Percentiles rank a stretch among this genome's conserved stretches.
phyloP scores from a whole-genome alignment of 768 basidiomycete species.

The Boletus sp. region DNA sequence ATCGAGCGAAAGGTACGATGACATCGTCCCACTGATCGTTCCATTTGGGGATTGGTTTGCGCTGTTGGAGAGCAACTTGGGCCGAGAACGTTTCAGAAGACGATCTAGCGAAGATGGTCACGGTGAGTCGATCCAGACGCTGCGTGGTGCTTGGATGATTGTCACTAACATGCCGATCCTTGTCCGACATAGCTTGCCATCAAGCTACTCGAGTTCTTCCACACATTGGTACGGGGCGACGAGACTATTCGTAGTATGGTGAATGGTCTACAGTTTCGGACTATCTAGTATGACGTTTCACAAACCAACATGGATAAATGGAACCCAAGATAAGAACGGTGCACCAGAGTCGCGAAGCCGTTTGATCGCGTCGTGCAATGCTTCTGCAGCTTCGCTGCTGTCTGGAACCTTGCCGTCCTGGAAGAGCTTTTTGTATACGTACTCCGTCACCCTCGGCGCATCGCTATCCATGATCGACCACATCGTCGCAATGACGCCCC shows the following conservation, averaged over 20 bases:
- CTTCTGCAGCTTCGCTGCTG: too few relatives aligned
- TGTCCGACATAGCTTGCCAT: slow-evolving; percentile 30
- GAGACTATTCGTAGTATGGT: neutral
- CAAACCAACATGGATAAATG: too few relatives aligned
- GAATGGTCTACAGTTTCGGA: too few relatives aligned
- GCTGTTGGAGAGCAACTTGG: slow-evolving; percentile 22
- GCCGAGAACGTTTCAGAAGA: slow-evolving; percentile 21
- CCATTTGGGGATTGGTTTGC: slow-evolving; percentile 38
- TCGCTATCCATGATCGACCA: too few relatives aligned
- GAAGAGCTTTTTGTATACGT: too few relatives aligned
- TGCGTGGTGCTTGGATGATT: neutral
- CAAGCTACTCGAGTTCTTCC: slow-evolving; percentile 37
- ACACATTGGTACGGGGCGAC: slow-evolving; percentile 21
- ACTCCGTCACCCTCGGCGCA: too few relatives aligned
- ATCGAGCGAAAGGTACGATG: slow-evolving; percentile 6
- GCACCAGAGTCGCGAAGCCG: too few relatives aligned
- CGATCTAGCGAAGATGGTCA: slow-evolving; percentile 25
- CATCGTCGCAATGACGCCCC: too few relatives aligned
- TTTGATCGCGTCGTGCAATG: too few relatives aligned
- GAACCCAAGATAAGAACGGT: too few relatives aligned
- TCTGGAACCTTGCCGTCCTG: too few relatives aligned
- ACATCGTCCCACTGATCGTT: slow-evolving; percentile 27
- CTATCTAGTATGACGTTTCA: too few relatives aligned
- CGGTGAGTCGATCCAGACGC: slow-evolving; percentile 24
- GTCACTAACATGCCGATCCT: neutral